A percentile compares a stretch with the other conserved stretches of the same genome.
These are phyloP conservation scores for Colletotrichum sp. DNA, from an alignment of 2,329 filamentous ascomycete genomes.

Conservation along the genomic window DNA sequence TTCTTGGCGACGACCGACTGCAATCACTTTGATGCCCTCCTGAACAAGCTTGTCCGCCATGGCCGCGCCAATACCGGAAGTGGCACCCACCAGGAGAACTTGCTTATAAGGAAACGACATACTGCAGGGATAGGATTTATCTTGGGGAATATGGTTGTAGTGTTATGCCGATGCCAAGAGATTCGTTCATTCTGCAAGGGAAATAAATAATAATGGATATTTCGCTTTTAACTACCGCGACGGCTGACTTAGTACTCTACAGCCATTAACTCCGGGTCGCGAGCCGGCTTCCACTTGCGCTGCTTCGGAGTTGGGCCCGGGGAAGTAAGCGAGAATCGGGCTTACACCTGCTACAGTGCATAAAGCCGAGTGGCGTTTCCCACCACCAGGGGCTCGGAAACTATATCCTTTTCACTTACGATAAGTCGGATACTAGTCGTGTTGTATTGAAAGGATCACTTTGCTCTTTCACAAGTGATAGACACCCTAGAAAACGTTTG, in stretches of 20 bases:
- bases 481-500: background rate
- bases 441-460: background rate
- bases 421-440: background rate
- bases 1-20: slow-evolving; percentile 53
- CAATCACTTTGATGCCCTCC: slow-evolving; percentile 49
- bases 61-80: slow-evolving; percentile 31
- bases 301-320: background rate
- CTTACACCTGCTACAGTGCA: background rate
- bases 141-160: background rate
- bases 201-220: background rate
- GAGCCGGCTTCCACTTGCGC: background rate
- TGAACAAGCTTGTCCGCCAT: slow-evolving; percentile 42
- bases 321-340: background rate
- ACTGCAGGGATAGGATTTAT: background rate
- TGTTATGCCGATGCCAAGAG: background rate
- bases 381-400: background rate
- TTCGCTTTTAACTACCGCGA: background rate
- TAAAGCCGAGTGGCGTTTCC: background rate
- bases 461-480: background rate
- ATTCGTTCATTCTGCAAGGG: background rate
- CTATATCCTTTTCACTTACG: background rate
- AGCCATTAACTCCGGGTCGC: background rate
- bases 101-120: slow-evolving; percentile 62
- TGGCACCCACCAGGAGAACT: slow-evolving; percentile 51
- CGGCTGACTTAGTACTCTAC: background rate